Percentiles rank a stretch among this genome's conserved stretches.
These are phyloP conservation scores for Saturnispora sanitii DNA, from an alignment of 805 yeast species.

Conservation along the genomic window DNA sequence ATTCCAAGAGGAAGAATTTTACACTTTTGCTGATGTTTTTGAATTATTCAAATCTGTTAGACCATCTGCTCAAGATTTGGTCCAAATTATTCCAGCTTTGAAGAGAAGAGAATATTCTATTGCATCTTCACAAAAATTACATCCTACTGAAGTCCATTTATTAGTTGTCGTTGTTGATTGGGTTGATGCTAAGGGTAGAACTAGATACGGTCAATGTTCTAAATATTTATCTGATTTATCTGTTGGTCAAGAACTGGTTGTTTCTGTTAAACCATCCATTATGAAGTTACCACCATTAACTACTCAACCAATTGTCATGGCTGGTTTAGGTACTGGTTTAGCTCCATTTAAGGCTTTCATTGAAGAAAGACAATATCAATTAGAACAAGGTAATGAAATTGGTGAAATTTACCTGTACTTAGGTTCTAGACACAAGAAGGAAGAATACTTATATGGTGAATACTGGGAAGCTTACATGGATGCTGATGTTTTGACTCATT, in stretches of 20 bases:
- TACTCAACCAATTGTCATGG: conserved; percentile 87
- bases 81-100: conserved; percentile 68
- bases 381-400: conserved; percentile 76
- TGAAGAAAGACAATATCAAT: conserved; percentile 92
- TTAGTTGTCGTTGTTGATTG: conserved; percentile 94
- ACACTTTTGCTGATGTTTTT: conserved; percentile 72
- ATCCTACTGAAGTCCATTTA: conserved; percentile 83
- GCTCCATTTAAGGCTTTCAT: conserved; percentile 98
- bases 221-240: conserved; percentile 72
- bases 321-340: conserved; percentile 95
- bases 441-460: conserved; percentile 94
- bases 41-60: conserved; percentile 72
- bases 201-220: conserved; percentile 90
- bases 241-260: conserved; percentile 80
- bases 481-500: conserved; percentile 85
- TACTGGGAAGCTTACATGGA: conserved; percentile 93
- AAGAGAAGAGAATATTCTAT: conserved; percentile 97
- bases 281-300: conserved; percentile 90
- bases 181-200: conserved; percentile 78
- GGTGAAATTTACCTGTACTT: conserved; percentile 82
- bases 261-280: conserved; percentile 91
- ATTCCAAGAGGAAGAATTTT: conserved; percentile 76
- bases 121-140: conserved; percentile 90
- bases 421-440: conserved; percentile 92
- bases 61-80: conserved; percentile 63